Base-by-base conservation (phyloP, 2,329 filamentous ascomycete species). In the Neofusicoccum laricinum region DNA sequence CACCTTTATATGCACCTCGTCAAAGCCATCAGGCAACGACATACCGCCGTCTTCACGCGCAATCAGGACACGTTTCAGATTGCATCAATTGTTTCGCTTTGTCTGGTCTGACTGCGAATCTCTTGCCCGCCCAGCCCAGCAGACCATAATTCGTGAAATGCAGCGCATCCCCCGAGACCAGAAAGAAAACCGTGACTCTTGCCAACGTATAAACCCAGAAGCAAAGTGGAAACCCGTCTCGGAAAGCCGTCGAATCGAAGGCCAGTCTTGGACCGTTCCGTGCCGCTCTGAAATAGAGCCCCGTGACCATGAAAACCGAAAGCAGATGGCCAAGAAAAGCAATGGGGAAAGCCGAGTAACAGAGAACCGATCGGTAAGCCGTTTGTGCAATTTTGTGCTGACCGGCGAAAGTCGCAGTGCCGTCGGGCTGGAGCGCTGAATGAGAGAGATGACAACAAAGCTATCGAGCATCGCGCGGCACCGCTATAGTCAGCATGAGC, bases 11-110 rank as follows among this genome's bases (percentile, higher is more conserved):
- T 50, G 45, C 58, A 50, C 34, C 19, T 40, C 45, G 32, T 12
- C 8, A 12, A 38, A 38, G 25, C 25, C 38, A 34, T 14, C 36
- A 61, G 58, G 58, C 58, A 61, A 50, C 58, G 43, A 61, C 58
- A 50, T 41, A 34, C 34, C 14, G 10, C 34, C 14, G 10, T 19
- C 15, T 2, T 34, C 58, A 50, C 19, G 8, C 15, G 32, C 43
- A 32, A 50, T 34, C 25, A 50, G 41, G 58, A 49, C 58, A 61
- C 43, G 58, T 50, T 61, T 49, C 43, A 32, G 15, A 61, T 30
- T 32, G 19, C 14, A 48, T 49, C 19, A 7, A 10, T 40, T 50
- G 3, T 11, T 4, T 49, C 11, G 21, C 6, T 21, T 40, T 10
- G 32, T 11, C 36, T 19, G 4, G 36, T 15, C 14, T 32, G n/a